phyloP scores from a whole-genome alignment of 805 yeast genomes.

The Candida parachauliodes region DNA sequence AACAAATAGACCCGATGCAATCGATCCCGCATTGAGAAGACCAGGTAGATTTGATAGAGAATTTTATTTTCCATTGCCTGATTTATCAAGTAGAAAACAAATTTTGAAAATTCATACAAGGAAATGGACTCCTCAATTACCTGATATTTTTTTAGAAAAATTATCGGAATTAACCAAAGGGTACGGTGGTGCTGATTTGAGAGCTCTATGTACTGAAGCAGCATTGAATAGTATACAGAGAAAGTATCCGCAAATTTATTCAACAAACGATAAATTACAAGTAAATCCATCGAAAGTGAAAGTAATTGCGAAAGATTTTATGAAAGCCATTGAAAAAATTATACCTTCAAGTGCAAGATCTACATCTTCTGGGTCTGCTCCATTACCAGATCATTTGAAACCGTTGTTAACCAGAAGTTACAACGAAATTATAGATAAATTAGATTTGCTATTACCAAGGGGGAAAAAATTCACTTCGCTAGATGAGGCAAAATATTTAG shows the following conservation, averaged over 20 bases:
- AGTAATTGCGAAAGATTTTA: slow-evolving; percentile 80
- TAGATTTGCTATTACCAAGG: slow-evolving; percentile 62
- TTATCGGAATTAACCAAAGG: slow-evolving; percentile 86
- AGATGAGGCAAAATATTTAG: slow-evolving; percentile 67
- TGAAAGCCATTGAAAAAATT: slow-evolving; percentile 78
- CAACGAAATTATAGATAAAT: slow-evolving; percentile 38
- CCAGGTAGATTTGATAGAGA: slow-evolving; percentile 98
- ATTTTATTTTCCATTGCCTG: slow-evolving; percentile 93
- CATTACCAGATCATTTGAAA: slow-evolving; percentile 69
- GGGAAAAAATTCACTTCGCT: slow-evolving; percentile 47
- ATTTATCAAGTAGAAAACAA: slow-evolving; percentile 68
- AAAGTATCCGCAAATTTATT: slow-evolving; percentile 88
- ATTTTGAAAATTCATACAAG: slow-evolving; percentile 83
- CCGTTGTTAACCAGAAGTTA: slow-evolving; percentile 60
- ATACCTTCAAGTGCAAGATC: slow-evolving; percentile 92
- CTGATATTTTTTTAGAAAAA: slow-evolving; percentile 53
- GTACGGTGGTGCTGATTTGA: slow-evolving; percentile 94
- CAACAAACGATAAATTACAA: slow-evolving; percentile 63
- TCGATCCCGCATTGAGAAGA: slow-evolving; percentile 95
- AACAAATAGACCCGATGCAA: slow-evolving; percentile 94
- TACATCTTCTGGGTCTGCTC: slow-evolving; percentile 66
- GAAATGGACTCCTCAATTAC: slow-evolving; percentile 79
- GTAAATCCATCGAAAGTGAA: slow-evolving; percentile 69
- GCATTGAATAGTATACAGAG: slow-evolving; percentile 90
- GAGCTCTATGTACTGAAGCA: slow-evolving; percentile 94